Conservation (phyloP, 768 basidiomycete species). For the Psilocybe azurescens region DNA sequence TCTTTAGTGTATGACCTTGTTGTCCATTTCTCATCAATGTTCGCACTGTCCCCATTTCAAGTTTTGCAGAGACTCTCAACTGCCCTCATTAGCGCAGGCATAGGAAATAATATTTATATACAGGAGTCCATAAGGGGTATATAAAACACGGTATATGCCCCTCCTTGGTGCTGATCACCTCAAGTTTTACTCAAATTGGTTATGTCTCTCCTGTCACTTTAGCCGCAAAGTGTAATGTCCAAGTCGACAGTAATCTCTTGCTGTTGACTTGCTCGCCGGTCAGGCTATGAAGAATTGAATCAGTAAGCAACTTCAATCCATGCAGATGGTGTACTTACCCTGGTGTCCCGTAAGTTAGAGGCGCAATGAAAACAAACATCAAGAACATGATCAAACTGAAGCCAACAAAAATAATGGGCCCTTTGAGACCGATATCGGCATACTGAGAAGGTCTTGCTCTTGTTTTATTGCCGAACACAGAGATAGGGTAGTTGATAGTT, state of each 20-base stretch:
- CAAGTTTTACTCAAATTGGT: conserved; percentile 7
- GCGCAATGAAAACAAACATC: conserved; percentile 78
- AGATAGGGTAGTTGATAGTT: conserved; percentile 90
- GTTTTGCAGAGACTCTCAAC: neutral
- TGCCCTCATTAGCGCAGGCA: conserved; percentile 18
- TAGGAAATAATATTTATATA: conserved; percentile 24
- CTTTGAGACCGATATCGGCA: conserved; percentile 81
- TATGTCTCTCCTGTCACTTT: conserved; percentile 57
- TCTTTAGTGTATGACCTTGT: conserved; percentile 22
- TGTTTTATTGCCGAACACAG: conserved; percentile 72
- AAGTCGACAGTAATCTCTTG: conserved; percentile 82
- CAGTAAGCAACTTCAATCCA: conserved; percentile 12
- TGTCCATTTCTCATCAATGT: conserved; percentile 4
- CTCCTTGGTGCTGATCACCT: neutral
- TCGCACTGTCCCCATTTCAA: neutral
- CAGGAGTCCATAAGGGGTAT: conserved; percentile 23
- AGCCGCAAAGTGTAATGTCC: conserved; percentile 94
- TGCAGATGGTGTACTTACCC: conserved; percentile 56
- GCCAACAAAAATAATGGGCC: conserved; percentile 63
- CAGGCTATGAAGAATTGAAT: conserved; percentile 53
- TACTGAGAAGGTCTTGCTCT: conserved; percentile 58
- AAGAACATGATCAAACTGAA: conserved; percentile 66
- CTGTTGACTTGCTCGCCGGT: conserved; percentile 85
- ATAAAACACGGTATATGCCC: conserved; percentile 13
- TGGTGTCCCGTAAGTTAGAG: conserved; percentile 95